Base-by-base conservation (phyloP, 2,329 filamentous ascomycete species). In the Helotiales sp. region DNA sequence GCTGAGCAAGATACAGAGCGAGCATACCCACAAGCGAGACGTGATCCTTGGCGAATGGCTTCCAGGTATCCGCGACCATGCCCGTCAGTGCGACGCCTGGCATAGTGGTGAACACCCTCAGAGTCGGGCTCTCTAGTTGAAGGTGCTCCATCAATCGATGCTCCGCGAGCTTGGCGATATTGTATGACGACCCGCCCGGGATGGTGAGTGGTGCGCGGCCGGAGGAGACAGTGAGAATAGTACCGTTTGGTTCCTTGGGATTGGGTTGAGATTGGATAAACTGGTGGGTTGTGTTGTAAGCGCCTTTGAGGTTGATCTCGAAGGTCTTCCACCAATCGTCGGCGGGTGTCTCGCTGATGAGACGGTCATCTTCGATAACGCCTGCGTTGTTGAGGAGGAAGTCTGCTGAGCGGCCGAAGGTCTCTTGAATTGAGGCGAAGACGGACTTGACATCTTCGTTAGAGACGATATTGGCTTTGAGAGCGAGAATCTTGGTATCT, bases 251-350 rank as follows among this genome's bases (percentile, higher is more conserved):
- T 2, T 64, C 54, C 30, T 63, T 58, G 5, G 60, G 57, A 15
- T 61, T 54, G 3, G 56, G 47, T 63, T 76, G 76, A 40, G 69
- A 57, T 19, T 72, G 57, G n/a, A 85, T 69, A 61, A 84, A 82
- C 1, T 75, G 72, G 15, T 72, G 70, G 1, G 76, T 74, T 25
- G 76, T 66, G 12, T 80, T 71, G 42, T 80, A 79, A 0, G 74
- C 68, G 0, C 81, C 81, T 48, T 75, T 78, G 27, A 83, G 66
- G 57, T 84, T 84, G 54, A 81, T 75, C 34, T 81, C 77, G 15
- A 29, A 31, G 15, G 74, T 73, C 22, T 63, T 65, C 74, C 76
- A 79, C 72, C 78, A 82, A n/a, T 75, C 75, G 1, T 70, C 67
- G 4, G 73, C 69, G 24, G 76, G 68, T 2, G 71, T 66, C n/a